Conservation (phyloP, 768 basidiomycete genomes). For the Podaxis pistillaris region DNA sequence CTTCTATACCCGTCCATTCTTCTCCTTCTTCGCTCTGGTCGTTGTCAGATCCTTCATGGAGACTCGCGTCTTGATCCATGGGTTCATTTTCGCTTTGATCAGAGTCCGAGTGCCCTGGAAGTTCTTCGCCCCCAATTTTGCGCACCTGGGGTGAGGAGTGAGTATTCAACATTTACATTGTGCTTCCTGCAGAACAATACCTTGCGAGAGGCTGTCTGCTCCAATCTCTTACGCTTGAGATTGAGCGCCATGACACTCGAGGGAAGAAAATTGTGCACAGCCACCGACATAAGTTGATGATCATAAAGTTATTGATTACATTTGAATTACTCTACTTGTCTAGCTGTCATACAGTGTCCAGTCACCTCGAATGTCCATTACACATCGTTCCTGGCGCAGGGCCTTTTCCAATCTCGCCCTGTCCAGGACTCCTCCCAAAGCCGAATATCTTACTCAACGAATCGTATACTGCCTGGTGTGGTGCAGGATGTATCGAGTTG, state of each 20-base stretch:
- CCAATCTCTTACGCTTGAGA: slow-evolving; percentile 26
- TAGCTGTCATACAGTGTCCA: background rate
- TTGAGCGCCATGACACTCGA: slow-evolving; percentile 19
- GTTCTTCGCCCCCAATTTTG: slow-evolving; percentile 9
- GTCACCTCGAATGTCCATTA: background rate
- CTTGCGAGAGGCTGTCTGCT: slow-evolving; percentile 16
- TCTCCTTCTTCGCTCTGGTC: slow-evolving; percentile 1
- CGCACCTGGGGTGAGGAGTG: slow-evolving; percentile 3
- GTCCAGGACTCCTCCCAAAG: slow-evolving; percentile 22
- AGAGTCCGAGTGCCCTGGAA: slow-evolving; percentile 4
- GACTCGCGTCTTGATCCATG: slow-evolving; percentile 6
- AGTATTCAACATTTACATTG: background rate
- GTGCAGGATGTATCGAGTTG: slow-evolving; percentile 77
- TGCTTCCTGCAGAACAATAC: slow-evolving; percentile 11
- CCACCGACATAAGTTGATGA: slow-evolving; percentile 3
- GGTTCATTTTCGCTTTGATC: slow-evolving; percentile 12
- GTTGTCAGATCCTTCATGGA: slow-evolving; percentile 4
- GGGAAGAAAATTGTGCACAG: slow-evolving; percentile 16
- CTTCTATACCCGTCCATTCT: slow-evolving; percentile 16
- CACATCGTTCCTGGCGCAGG: slow-evolving; percentile 11
- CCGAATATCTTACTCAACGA: slow-evolving; percentile 44
- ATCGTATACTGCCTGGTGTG: slow-evolving; percentile 69
- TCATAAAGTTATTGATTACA: slow-evolving; percentile 2
- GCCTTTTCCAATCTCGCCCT: background rate
- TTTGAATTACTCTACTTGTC: background rate